Evolutionary conservation across 2,329 filamentous ascomycete genomes (phyloP).

Genomic region (Cladosporium sp.): DNA sequence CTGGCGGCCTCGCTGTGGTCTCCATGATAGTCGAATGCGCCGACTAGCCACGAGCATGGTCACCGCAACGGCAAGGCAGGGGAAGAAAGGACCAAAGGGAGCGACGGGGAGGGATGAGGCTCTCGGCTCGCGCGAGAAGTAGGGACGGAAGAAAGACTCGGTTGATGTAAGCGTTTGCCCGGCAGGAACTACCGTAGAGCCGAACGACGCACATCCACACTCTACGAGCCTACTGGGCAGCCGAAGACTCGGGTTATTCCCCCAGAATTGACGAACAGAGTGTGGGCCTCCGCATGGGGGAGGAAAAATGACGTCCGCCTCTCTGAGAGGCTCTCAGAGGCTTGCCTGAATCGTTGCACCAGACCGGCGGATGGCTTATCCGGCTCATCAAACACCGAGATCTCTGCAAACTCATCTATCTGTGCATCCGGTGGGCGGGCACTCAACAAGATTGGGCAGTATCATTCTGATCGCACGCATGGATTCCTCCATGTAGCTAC

Average conservation of each 20-base stretch:
- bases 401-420: not conserved
- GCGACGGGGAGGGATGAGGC: not conserved
- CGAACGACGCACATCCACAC: not conserved
- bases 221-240: not conserved
- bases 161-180: slow-evolving; percentile 2
- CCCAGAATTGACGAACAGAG: not conserved
- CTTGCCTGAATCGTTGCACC: no score
- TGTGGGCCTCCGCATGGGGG: not conserved
- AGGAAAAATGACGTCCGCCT: not conserved
- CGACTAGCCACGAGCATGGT: not conserved
- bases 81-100: not conserved
- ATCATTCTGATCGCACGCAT: no score
- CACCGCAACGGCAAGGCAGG: not conserved
- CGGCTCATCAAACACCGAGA: not conserved
- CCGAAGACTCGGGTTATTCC: not conserved
- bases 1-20: slow-evolving; percentile 9
- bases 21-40: slow-evolving; percentile 8
- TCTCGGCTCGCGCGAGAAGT: not conserved
- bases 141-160: not conserved
- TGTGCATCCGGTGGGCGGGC: no score
- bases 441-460: no score
- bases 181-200: slow-evolving; percentile 8
- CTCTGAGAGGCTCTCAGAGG: no score
- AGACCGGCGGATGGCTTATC: not conserved
- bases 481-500: no score